A percentile compares a stretch with the other conserved stretches of the same genome.
Evolutionary conservation across 495 filamentous ascomycete genomes (phyloP).

Genomic region (Friedmanniomyces endolithicus): DNA sequence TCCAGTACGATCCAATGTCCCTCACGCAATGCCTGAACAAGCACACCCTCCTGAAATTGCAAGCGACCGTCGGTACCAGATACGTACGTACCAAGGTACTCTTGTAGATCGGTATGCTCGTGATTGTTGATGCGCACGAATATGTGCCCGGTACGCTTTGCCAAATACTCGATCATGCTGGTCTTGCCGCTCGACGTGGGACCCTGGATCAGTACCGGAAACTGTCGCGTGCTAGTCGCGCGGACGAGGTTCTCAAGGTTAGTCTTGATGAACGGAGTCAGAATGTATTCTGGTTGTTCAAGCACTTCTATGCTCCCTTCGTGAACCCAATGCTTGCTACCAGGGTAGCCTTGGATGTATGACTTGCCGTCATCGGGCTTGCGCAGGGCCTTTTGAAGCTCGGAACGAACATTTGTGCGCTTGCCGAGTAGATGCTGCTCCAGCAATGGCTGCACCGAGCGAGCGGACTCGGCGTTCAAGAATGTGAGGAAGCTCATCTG

Average conservation of each 20-base stretch:
- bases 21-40: slow-evolving; percentile 81
- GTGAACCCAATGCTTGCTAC: slow-evolving; percentile 86
- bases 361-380: slow-evolving; percentile 59
- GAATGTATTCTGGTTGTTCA: slow-evolving; percentile 79
- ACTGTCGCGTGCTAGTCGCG: slow-evolving; percentile 79
- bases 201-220: slow-evolving; percentile 91
- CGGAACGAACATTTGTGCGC: slow-evolving; percentile 50
- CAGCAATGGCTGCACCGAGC: slow-evolving; percentile 64
- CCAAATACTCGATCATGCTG: slow-evolving; percentile 97
- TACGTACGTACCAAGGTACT: slow-evolving; percentile 90
- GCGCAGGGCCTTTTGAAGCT: slow-evolving; percentile 61
- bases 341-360: slow-evolving; percentile 53
- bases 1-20: slow-evolving; percentile 98
- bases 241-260: slow-evolving; percentile 89
- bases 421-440: slow-evolving; percentile 64
- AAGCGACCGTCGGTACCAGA: slow-evolving; percentile 74
- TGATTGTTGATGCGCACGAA: slow-evolving; percentile 99
- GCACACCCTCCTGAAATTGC: slow-evolving; percentile 81
- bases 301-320: slow-evolving; percentile 53
- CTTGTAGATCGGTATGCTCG: slow-evolving; percentile 95
- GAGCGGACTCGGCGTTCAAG: slow-evolving; percentile 64
- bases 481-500: slow-evolving; percentile 96
- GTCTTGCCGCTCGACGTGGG: slow-evolving; percentile 97
- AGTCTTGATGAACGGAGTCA: slow-evolving; percentile 85
- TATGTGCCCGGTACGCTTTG: slow-evolving; percentile 87